Evolutionary conservation across 768 basidiomycete species (phyloP).

Genomic region (Mycena vulgaris): DNA sequence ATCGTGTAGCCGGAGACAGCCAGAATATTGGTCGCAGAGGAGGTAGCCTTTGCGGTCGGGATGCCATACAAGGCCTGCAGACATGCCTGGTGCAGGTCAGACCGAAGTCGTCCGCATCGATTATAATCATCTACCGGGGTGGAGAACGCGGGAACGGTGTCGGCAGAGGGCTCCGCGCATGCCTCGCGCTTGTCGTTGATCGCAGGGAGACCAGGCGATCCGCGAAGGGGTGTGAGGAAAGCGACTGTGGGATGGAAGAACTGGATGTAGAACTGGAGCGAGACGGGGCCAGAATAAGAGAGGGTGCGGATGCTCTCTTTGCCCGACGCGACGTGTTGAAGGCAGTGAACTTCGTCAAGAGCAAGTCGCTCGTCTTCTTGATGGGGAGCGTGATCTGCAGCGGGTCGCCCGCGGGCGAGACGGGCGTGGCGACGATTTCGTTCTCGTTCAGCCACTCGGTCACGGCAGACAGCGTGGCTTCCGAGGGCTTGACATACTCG

Average conservation of each 20-base stretch:
- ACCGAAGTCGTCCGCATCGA: too few relatives aligned
- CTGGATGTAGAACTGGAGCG: slow-evolving; percentile 59
- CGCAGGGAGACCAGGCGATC: neutral
- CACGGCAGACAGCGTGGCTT: slow-evolving; percentile 15
- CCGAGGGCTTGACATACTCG: slow-evolving; percentile 22
- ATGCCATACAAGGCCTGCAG: slow-evolving; percentile 26
- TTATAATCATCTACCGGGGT: slow-evolving; percentile 30
- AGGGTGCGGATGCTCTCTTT: slow-evolving; percentile 60
- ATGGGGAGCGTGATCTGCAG: slow-evolving; percentile 59
- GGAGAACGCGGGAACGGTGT: slow-evolving; percentile 40
- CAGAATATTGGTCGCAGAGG: slow-evolving; percentile 42
- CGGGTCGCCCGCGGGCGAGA: slow-evolving; percentile 65
- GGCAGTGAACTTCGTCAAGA: slow-evolving; percentile 55
- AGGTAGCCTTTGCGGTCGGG: slow-evolving; percentile 14
- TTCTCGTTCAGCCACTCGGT: slow-evolving; percentile 58
- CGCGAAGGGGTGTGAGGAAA: slow-evolving; percentile 22
- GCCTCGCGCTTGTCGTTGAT: neutral
- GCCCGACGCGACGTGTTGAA: slow-evolving; percentile 55
- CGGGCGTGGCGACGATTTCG: slow-evolving; percentile 53
- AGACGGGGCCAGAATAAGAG: slow-evolving; percentile 62
- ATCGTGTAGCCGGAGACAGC: slow-evolving; percentile 47
- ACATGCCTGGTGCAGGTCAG: neutral
- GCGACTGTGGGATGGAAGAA: slow-evolving; percentile 50
- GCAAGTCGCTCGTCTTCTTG: slow-evolving; percentile 60
- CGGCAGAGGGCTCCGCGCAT: neutral